Evolutionary conservation across 352 stramenopile genomes (phyloP), one percentile per base, ranked within the genome.

Genomic region (Phytopythium delawarense): DNA sequence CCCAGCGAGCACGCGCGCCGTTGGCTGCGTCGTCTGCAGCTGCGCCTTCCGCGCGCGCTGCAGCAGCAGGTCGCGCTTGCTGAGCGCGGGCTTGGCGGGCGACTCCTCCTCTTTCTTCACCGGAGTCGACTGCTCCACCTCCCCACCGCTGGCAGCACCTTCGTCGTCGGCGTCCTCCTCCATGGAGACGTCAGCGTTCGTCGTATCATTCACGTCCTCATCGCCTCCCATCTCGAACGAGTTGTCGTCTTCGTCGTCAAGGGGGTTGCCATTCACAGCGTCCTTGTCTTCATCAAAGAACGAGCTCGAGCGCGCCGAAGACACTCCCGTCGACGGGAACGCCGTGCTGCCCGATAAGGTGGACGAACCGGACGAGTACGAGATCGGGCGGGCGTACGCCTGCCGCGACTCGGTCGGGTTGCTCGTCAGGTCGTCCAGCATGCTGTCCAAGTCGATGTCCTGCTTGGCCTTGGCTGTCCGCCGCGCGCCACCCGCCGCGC

Each of bases 361-460:
- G 32, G 62, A 69, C 7, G 72, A 73, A 1, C 75, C 71, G 0
- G 78, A 75, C 42, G 76, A 83, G 53, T 88, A 92, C 46, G 76
- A 82, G 66, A 87, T 69, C 0, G 85, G 81, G 9, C 73, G 70
- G 2, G 70, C 69, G 67, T 89, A 91, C 7, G 57, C 64, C 49
- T 77, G 66, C 2, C 69, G 65, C 8, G 79, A 74, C 65, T 93
- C 79, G 4, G 78, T 93, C 34, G 86, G 86, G 63, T 95, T 95
- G 56, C 76, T 93, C 37, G 84, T 93, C 21, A 95, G 63, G 51
- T 95, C 86, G 32, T 91, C 81, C 32, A 95, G 65, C 84, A 95
- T 91, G 48, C 86, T 95, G 54, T 95, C 82, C 39, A 95, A 55
- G 71, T 95, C 86, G 57, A 95, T 93, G 57, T 95, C 86, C 62